phyloP scores from a whole-genome alignment of 106 monocot genomes.

The Allium sativum region DNA sequence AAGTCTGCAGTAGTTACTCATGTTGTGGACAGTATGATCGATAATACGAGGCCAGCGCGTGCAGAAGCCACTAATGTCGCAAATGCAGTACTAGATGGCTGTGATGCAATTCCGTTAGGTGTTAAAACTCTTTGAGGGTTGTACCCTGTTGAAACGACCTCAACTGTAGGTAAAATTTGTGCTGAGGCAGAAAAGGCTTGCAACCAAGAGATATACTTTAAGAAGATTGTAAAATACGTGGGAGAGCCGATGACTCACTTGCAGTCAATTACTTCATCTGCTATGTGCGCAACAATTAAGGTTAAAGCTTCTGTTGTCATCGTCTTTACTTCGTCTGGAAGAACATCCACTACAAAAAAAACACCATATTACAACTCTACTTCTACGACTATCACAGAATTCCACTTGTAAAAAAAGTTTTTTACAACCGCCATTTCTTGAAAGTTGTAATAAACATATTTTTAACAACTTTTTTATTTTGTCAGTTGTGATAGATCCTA shows the following conservation, averaged over 20 bases:
- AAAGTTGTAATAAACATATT: too few species aligned
- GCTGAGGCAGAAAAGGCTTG: constrained; percentile 93
- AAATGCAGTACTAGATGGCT: constrained; percentile 95
- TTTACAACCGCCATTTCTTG: too few species aligned
- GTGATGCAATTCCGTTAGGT: constrained; percentile 91
- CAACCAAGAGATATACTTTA: constrained; percentile 89
- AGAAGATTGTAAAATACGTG: constrained; percentile 83
- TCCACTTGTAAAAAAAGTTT: too few species aligned
- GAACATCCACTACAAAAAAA: too few species aligned
- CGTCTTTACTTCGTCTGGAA: constrained; percentile 79
- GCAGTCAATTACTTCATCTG: constrained; percentile 93
- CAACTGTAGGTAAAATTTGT: constrained; percentile 89
- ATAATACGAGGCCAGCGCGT: constrained; percentile 89
- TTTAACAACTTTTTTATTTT: too few species aligned
- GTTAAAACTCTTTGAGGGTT: constrained; percentile 92
- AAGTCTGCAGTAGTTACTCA: constrained; percentile 91
- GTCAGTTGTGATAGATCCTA: too few species aligned
- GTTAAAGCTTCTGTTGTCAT: constrained; percentile 84
- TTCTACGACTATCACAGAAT: too few species aligned
- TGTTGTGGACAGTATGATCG: constrained; percentile 96
- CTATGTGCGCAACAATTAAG: constrained; percentile 82
- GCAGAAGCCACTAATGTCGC: constrained; percentile 99
- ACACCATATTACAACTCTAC: too few species aligned
- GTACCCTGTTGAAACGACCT: constrained; percentile 50
- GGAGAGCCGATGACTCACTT: constrained; percentile 94